phyloP scores from a whole-genome alignment of 441 rosid species.

The Pelargonium myrrhifolium region DNA sequence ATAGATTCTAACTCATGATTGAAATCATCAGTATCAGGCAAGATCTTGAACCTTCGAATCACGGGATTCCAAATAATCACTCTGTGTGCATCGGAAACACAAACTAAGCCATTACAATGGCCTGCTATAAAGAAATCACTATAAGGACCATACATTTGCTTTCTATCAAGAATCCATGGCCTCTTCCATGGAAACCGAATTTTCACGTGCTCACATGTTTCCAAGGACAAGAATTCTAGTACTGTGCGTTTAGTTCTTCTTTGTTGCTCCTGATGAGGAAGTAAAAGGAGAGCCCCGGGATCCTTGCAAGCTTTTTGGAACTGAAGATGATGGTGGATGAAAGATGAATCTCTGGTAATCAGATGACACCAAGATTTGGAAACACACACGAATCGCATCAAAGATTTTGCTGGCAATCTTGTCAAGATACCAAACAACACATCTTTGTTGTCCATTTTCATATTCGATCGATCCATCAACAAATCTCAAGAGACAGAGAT shows the following conservation, averaged over 20 bases:
- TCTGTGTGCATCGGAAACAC: not conserved
- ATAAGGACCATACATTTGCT: not conserved
- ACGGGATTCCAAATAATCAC: not conserved
- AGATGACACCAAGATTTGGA: not conserved
- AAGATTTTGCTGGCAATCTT: not conserved
- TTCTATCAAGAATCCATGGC: not conserved
- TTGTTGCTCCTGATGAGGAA: not conserved
- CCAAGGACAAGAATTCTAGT: not conserved
- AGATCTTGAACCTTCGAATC: not conserved
- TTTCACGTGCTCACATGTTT: not conserved
- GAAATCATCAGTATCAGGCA: constrained; percentile 1
- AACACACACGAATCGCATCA: not conserved
- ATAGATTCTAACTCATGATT: not conserved
- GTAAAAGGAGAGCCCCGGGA: not conserved
- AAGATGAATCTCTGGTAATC: not conserved
- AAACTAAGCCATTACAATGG: not conserved
- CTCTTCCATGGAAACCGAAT: not conserved
- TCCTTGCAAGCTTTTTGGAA: not conserved
- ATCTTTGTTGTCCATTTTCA: not conserved
- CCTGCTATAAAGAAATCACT: not conserved
- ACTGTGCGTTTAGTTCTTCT: not conserved
- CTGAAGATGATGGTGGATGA: not conserved
- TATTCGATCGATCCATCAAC: not conserved
- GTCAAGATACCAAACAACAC: not conserved
- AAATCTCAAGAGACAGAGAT: not conserved